Base-by-base conservation (phyloP, 23 red algal species). In the Agarophyton chilense region DNA sequence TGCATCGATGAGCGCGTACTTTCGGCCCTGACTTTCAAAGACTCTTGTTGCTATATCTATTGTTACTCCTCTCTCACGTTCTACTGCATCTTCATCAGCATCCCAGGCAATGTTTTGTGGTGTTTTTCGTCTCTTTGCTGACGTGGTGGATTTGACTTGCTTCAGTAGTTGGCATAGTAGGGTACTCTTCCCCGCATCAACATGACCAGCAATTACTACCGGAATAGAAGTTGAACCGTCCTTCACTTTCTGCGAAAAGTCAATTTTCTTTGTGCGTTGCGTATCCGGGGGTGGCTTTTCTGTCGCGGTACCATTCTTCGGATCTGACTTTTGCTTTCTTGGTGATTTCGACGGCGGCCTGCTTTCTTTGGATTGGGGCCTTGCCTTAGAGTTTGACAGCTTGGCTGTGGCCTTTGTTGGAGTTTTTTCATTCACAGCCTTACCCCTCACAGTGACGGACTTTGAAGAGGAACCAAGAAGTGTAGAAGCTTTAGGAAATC, bases 31-130 rank as follows among this genome's bases (percentile, higher is more conserved):
- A 39, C 73, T 71, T 51, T 89, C 26, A 81, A 98, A 94, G 80
- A 95, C 82, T 52, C 96, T 81, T 43, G 92, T 88, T 2, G 93
- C 91, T 84, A 98, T 98, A 52, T 98, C 93, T 81, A 98, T 98
- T 8, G 96, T 98, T 29, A 98, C 92, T 10, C 96, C 96, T 21
- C 93, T 89, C 75, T 98, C 96, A 32, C 92, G 90, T 87, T 98
- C 96, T 18, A 83, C 96, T 26, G 85, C 83, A 52, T 94, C 89
- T 78, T 95, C 92, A 57, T 98, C 96, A 36, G 94, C 87, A 26
- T 83, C 89, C 96, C 96, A 98, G 44, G 96, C 96, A 75, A 93
- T 72, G 35, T 82, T 51, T 34, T 68, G 46, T 5, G 31, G 79
- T 57, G 57, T 21, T 39, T 32, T 70, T 49, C 62, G 40, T 19